Conservation (phyloP, 768 basidiomycete species). For the Boletellus sp. region DNA sequence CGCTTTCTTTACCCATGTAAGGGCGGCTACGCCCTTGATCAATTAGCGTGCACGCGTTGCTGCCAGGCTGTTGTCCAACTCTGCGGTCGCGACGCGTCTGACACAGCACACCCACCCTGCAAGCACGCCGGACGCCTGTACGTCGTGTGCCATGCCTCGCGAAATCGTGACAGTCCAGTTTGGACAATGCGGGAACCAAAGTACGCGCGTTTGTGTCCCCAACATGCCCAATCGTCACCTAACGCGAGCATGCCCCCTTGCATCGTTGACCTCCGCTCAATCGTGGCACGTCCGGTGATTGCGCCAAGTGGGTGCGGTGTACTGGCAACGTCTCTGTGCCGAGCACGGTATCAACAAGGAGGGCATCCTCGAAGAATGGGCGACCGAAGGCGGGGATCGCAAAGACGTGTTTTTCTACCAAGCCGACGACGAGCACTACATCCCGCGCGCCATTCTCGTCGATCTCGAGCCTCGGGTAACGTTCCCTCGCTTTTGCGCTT, state of each 20-base stretch:
- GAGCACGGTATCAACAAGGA: constrained; percentile 97
- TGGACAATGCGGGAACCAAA: constrained; percentile 92
- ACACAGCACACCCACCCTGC: neutral
- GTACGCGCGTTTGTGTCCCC: constrained; percentile 40
- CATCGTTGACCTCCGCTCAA: neutral
- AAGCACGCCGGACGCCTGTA: neutral
- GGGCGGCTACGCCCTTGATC: constrained; percentile 19
- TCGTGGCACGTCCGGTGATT: neutral
- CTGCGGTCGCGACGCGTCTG: neutral
- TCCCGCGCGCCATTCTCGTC: constrained; percentile 92
- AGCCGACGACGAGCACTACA: constrained; percentile 99
- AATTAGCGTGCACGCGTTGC: constrained; percentile 18
- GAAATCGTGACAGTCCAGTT: constrained; percentile 83
- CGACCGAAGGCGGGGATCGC: constrained; percentile 89
- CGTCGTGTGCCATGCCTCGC: constrained; percentile 55
- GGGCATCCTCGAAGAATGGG: constrained; percentile 96
- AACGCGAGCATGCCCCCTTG: neutral
- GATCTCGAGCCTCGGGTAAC: constrained; percentile 92
- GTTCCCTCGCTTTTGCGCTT: constrained; percentile 20
- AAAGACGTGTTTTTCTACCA: constrained; percentile 99
- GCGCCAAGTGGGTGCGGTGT: constrained; percentile 84
- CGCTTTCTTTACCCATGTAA: constrained; percentile 5
- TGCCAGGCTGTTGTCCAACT: constrained; percentile 3
- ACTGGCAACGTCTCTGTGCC: constrained; percentile 96
- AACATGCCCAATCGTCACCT: constrained; percentile 4